Base-by-base conservation (phyloP, 176 grass and related monocot species). In the Tillandsia fasciculata region DNA sequence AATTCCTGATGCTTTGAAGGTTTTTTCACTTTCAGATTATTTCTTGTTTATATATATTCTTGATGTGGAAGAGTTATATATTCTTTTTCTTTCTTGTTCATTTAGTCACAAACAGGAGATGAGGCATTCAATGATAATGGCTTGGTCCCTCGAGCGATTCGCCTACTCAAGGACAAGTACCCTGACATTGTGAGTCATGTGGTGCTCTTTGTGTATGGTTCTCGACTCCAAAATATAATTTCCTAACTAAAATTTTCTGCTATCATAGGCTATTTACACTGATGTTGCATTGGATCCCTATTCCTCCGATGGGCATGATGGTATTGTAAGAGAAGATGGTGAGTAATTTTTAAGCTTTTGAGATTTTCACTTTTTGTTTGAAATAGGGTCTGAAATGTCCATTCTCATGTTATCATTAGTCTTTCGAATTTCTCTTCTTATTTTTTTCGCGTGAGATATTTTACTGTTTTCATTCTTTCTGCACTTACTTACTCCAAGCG, bases 311-410 rank as follows among this genome's bases (percentile, higher is more conserved):
- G 94, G 94, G 23, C 94, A 99, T 75, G 94, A 99, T 90, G 89
- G 94, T 53, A 99, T 99, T 50, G 89, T 99, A 68, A 85, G 89
- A 65, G 89, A 90, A 86, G 94, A 93, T 90, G 94, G 94, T 99
- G 88, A 83, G 78, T 17, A 27, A 12, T 51, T 68, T 64, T 17
- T 78, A 2, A 72, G 26, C 12, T 81, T 75, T 81, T 75, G 12
- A 23, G 3, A 42, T n/a, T 68, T 69, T 52, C 64, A n/a, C 2
- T 23, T 53, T 27, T 42, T 2, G 33, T 7, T 42, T 42, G 5
- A 42, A 7, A 7, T 42, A 42, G 33, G 1, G 5, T 42, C 33
- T 42, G 33, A 42, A 42, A 42, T 42, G 7, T 42, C 33, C 33
- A 7, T 42, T 42, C 33, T 42, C 33, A 42, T 42, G 3, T 42